A percentile compares a stretch with the other conserved stretches of the same genome.
Evolutionary conservation across 2,329 filamentous ascomycete genomes (phyloP).

Genomic region (Calonectria pseudoreteaudii): DNA sequence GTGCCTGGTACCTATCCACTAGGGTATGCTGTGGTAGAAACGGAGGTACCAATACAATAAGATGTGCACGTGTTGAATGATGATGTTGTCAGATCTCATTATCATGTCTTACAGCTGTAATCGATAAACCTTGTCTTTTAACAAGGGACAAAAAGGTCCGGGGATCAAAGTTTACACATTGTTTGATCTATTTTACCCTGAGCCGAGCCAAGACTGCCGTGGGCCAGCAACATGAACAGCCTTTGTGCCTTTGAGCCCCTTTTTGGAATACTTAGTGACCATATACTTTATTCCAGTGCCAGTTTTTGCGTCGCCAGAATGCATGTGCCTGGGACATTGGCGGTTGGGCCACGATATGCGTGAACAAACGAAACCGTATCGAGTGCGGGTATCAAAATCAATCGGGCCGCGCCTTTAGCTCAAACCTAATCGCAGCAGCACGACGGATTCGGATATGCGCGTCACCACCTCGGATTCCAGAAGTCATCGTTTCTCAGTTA

Average conservation of each 20-base stretch:
- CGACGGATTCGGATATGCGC: neutral
- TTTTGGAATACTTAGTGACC: neutral
- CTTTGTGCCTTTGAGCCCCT: neutral
- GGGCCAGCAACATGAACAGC: neutral
- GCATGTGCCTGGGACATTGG: neutral
- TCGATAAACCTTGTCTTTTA: neutral
- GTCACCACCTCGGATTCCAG: neutral
- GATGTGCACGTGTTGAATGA: no score
- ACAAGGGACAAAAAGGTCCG: neutral
- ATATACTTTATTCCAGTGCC: neutral
- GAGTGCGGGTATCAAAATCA: neutral
- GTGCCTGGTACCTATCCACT: neutral
- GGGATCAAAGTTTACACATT: neutral
- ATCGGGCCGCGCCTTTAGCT: neutral
- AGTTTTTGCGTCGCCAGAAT: neutral
- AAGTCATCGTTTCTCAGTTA: neutral
- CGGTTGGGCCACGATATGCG: neutral
- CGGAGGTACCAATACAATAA: neutral
- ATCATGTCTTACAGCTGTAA: neutral
- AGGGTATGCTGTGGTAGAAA: neutral
- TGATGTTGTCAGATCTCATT: neutral
- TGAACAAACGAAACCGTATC: neutral
- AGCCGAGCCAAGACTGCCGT: neutral
- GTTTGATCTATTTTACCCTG: neutral
- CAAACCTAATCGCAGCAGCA: neutral